Percentiles rank a stretch among this genome's conserved stretches.
These are phyloP conservation scores for Saussurea involucrata DNA, from an alignment of 129 eudicot species.

Conservation along the genomic window DNA sequence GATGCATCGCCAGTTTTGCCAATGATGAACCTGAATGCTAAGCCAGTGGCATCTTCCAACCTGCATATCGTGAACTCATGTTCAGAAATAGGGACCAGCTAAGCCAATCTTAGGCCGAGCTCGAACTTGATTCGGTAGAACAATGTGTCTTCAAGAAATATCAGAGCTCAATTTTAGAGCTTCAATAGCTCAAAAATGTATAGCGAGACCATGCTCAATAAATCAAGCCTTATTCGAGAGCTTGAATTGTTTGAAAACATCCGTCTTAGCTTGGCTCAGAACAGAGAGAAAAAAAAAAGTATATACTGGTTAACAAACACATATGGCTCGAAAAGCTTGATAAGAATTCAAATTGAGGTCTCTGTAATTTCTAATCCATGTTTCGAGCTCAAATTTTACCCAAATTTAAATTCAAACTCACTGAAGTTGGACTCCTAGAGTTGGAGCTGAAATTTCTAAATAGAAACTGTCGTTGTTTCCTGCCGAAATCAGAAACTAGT, in stretches of 20 bases:
- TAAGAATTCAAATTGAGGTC: neutral
- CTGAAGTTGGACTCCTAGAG: neutral
- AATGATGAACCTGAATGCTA: slow-evolving; percentile 67
- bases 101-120: neutral
- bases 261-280: neutral
- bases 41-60: slow-evolving; percentile 67
- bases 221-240: neutral
- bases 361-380: neutral
- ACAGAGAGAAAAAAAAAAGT: neutral
- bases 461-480: neutral
- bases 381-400: neutral
- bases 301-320: neutral
- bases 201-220: neutral
- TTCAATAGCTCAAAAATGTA: slow-evolving; percentile 4
- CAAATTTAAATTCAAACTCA: neutral
- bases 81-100: neutral
- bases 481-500: neutral
- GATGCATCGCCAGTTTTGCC: slow-evolving; percentile 50
- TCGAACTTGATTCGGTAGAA: neutral
- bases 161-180: neutral
- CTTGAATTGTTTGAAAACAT: neutral
- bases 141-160: neutral
- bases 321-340: neutral
- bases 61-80: slow-evolving; percentile 22
- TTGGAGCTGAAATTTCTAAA: neutral